Evolutionary conservation across 2,329 filamentous ascomycete species (phyloP).

Genomic region (Clarireedia hainanense): DNA sequence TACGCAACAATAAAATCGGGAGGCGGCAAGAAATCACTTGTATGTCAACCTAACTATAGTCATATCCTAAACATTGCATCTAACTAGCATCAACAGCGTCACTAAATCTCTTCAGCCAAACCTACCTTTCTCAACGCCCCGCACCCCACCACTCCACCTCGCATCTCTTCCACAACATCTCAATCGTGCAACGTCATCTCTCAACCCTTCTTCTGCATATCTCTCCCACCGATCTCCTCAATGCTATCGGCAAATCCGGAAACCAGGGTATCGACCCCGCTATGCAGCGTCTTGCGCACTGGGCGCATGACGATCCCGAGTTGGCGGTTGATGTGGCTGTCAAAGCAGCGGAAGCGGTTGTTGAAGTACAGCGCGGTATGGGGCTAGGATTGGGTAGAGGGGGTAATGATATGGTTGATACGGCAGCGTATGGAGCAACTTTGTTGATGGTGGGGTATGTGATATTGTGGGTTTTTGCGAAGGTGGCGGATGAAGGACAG

Average conservation of each 20-base stretch:
- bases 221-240: background rate
- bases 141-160: conserved; percentile 4
- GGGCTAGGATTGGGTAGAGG: background rate
- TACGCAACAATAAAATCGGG: background rate
- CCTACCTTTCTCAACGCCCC: background rate
- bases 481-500: conserved; percentile 8
- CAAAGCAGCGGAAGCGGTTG: conserved; percentile 15
- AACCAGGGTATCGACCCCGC: conserved; percentile 11
- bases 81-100: conserved; percentile 2
- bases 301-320: conserved; percentile 10
- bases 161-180: background rate
- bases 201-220: background rate
- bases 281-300: conserved; percentile 14
- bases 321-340: conserved; percentile 14
- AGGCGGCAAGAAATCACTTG: conserved; percentile 6
- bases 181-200: conserved; percentile 1
- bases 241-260: conserved; percentile 9
- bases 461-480: conserved; percentile 19
- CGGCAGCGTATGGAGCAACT: conserved; percentile 16
- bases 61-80: background rate
- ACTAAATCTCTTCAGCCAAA: conserved; percentile 12
- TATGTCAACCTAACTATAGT: conserved; percentile 1
- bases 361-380: conserved; percentile 2
- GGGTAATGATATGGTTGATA: conserved; percentile 10
- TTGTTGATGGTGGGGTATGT: conserved; percentile 20